Conservation (phyloP, 148 eudicot species). For the Spergularia marina region DNA sequence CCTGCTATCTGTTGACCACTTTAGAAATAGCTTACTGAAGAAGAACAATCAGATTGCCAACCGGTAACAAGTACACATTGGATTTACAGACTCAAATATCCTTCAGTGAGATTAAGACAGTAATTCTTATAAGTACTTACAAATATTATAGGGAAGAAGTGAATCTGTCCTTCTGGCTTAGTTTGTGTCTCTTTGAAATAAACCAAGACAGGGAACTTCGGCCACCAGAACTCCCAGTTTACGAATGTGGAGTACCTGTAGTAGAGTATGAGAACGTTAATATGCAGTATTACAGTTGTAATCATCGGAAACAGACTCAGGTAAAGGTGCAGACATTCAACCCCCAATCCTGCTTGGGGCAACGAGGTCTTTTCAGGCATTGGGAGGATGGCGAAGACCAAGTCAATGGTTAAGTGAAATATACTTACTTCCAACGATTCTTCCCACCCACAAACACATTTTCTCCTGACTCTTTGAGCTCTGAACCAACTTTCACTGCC, state of each 20-base stretch:
- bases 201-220: constrained; percentile 85
- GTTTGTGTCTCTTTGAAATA: constrained; percentile 96
- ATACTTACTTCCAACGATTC: constrained; percentile 97
- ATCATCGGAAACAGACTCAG: background rate
- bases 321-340: too few relatives aligned
- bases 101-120: background rate
- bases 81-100: background rate
- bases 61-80: too few relatives aligned
- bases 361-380: too few relatives aligned
- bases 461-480: constrained; percentile 85
- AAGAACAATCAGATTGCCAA: too few relatives aligned
- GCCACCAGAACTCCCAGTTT: constrained; percentile 99
- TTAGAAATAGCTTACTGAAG: too few relatives aligned
- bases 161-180: constrained; percentile 92
- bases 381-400: too few relatives aligned
- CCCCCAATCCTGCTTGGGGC: too few relatives aligned
- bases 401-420: background rate
- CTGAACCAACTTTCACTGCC: constrained; percentile 89
- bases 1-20: too few relatives aligned
- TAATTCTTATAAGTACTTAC: constrained; percentile 42
- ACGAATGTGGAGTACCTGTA: constrained; percentile 86
- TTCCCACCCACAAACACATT: constrained; percentile 93
- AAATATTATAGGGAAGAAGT: constrained; percentile 93
- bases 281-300: too few relatives aligned
- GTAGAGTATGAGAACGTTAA: background rate